These are phyloP conservation scores for Phialemoniopsis sp. DNA, from an alignment of 2,329 filamentous ascomycete genomes.

Conservation along the genomic window DNA sequence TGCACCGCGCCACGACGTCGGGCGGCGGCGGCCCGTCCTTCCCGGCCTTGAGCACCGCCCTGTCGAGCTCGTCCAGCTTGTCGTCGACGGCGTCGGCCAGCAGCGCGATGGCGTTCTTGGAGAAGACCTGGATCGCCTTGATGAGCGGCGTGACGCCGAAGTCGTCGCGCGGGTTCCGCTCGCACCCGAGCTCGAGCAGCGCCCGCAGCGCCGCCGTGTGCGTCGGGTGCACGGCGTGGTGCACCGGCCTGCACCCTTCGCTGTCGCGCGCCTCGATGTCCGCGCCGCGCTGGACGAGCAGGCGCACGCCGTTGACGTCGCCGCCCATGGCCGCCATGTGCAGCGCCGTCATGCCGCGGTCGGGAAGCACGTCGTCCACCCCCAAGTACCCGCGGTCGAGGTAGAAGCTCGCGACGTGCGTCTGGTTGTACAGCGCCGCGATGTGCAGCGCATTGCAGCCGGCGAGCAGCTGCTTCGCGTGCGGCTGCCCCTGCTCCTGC, in stretches of 20 bases:
- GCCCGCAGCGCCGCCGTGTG: not conserved
- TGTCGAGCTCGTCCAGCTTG: too few relatives aligned
- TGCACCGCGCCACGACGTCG: too few relatives aligned
- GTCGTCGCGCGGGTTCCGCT: not conserved
- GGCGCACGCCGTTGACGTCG: not conserved
- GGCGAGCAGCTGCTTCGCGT: too few relatives aligned
- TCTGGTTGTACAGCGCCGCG: too few relatives aligned
- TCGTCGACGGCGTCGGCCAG: not conserved
- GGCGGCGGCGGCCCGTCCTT: too few relatives aligned
- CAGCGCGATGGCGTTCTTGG: not conserved
- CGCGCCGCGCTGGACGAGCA: conserved; percentile 8
- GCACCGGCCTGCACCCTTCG: not conserved
- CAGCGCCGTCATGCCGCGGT: not conserved
- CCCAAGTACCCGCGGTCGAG: too few relatives aligned
- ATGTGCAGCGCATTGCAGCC: too few relatives aligned
- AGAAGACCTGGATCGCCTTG: not conserved
- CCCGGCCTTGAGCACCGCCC: too few relatives aligned
- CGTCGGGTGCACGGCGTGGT: not conserved
- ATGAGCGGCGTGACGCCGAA: not conserved
- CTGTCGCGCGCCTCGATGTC: conserved; percentile 1
- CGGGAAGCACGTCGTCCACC: not conserved
- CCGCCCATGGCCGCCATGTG: not conserved
- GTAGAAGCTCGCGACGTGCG: too few relatives aligned
- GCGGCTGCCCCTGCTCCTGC: too few relatives aligned
- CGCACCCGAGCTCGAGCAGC: not conserved